These are phyloP conservation scores for Syncephalastrum contaminatum DNA, from an alignment of 371 early-diverging fungal species.

Conservation along the genomic window DNA sequence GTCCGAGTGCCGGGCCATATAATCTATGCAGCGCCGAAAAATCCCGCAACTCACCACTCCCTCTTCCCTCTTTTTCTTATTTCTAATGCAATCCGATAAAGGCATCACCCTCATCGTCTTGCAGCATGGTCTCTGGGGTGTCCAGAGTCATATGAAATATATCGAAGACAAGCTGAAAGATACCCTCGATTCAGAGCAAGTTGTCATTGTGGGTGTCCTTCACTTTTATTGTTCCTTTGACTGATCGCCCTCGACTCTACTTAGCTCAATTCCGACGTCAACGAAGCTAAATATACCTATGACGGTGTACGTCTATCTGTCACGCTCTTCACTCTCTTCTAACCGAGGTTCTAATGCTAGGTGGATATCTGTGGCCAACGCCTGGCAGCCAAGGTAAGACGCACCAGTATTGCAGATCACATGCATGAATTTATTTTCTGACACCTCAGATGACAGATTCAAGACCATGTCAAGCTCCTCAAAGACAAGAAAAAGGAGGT, in stretches of 20 bases:
- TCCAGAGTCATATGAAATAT: slow-evolving; percentile 50
- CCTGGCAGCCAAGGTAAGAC: slow-evolving; percentile 39
- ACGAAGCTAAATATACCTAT: slow-evolving; percentile 59
- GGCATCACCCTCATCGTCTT: slow-evolving; percentile 43
- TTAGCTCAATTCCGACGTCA: slow-evolving; percentile 55
- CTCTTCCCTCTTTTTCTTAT: no score
- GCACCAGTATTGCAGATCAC: background rate
- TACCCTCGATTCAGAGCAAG: slow-evolving; percentile 20
- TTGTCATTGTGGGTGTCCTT: slow-evolving; percentile 30
- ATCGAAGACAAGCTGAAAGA: slow-evolving; percentile 37
- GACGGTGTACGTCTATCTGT: slow-evolving; percentile 43
- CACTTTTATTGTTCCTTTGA: background rate
- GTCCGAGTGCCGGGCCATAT: no score
- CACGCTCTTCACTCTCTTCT: no score
- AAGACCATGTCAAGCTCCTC: slow-evolving; percentile 14
- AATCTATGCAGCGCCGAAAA: no score
- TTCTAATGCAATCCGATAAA: no score
- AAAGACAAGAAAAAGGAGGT: slow-evolving; percentile 31
- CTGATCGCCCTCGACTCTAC: slow-evolving; percentile 1
- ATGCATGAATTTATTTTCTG: background rate
- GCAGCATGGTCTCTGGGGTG: slow-evolving; percentile 73
- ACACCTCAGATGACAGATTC: slow-evolving; percentile 8
- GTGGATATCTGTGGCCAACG: slow-evolving; percentile 67
- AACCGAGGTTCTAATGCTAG: background rate
- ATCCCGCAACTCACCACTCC: no score